Conservation (phyloP, 2,329 filamentous ascomycete genomes). For the Epichloe aotearoae region DNA sequence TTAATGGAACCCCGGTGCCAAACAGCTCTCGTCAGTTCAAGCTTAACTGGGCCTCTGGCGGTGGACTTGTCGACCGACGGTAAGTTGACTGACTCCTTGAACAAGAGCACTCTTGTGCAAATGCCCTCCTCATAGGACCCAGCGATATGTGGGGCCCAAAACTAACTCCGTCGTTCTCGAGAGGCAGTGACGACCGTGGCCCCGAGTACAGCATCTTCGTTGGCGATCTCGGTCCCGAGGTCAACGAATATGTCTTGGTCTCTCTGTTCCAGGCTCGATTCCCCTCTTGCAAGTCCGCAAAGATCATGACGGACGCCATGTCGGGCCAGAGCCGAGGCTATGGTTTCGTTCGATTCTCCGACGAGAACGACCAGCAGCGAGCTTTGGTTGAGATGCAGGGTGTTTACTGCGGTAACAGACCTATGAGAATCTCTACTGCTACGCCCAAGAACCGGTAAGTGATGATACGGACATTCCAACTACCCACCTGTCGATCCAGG, state of each 20-base stretch:
- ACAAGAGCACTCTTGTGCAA: neutral
- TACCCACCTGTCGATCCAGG: neutral
- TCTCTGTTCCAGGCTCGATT: constrained; percentile 95
- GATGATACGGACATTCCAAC: neutral
- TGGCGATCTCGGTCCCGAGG: constrained; percentile 91
- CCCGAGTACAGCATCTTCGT: constrained; percentile 98
- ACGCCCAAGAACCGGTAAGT: constrained; percentile 79
- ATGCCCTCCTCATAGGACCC: neutral
- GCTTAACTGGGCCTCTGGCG: constrained; percentile 97
- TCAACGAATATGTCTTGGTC: constrained; percentile 96
- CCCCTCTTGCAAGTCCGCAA: constrained; percentile 95
- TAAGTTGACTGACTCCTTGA: constrained; percentile 26
- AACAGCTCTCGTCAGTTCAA: constrained; percentile 95
- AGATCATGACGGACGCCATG: constrained; percentile 99
- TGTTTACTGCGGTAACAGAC: constrained; percentile 95
- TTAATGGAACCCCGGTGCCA: constrained; percentile 82
- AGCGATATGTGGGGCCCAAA: neutral
- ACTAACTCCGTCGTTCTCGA: neutral
- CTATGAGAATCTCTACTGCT: constrained; percentile 96
- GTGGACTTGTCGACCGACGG: constrained; percentile 88
- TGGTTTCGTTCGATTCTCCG: constrained; percentile 93
- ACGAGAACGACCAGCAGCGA: constrained; percentile 91
- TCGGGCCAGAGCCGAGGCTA: constrained; percentile 96
- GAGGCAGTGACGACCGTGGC: constrained; percentile 71
- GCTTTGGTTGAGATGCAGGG: constrained; percentile 97